Base-by-base conservation (phyloP, 2,329 filamentous ascomycete genomes). In the Geoglossum cookeanum region DNA sequence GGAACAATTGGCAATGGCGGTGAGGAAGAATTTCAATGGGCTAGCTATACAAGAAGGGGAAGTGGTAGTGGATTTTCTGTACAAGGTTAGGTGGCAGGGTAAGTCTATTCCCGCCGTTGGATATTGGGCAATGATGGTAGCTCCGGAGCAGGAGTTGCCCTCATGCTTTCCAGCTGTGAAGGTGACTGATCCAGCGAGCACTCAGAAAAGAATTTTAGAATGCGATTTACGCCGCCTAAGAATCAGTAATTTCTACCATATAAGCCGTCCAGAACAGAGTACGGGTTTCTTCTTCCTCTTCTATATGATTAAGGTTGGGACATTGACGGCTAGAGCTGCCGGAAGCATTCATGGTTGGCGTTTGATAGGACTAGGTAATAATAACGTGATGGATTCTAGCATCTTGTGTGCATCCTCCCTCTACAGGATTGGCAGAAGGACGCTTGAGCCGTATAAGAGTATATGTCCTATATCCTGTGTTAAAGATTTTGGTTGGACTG, bases 21-120 rank as follows among this genome's bases (percentile, higher is more conserved):
- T 90, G 54, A 77, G 86, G 61, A 90, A 88, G 68, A 85, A 92
- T 69, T 92, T 92, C 72, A 92, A 92, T 66, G 81, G 80, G 37
- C 75, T 86, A 62, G 84, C 84, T 15, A 79, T 91, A 45, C 83
- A 82, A 61, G 87, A 94, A 72, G 88, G 83, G 66, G 87, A 92
- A 64, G 83, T 89, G 62, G 84, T 92, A 58, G 84, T 90, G 58
- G 84, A 86, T 61, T 80, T 88, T 66, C 74, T 89, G 60, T 86
- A 87, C 74, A 85, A 81, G 65, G 76, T 86, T 33, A 75, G 77
- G 65, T 77, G 76, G 61, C 74, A 80, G 60, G 77, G 78, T 70
- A 71, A 66, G 65, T 63, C 63, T 42, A 9, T 33, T 35, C 15
- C 55, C n/a, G 45, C 52, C 39, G 59, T 51, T 56, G 51, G 47